Evolutionary conservation across 257 asterid genomes (phyloP).

Genomic region (Vinca minor): DNA sequence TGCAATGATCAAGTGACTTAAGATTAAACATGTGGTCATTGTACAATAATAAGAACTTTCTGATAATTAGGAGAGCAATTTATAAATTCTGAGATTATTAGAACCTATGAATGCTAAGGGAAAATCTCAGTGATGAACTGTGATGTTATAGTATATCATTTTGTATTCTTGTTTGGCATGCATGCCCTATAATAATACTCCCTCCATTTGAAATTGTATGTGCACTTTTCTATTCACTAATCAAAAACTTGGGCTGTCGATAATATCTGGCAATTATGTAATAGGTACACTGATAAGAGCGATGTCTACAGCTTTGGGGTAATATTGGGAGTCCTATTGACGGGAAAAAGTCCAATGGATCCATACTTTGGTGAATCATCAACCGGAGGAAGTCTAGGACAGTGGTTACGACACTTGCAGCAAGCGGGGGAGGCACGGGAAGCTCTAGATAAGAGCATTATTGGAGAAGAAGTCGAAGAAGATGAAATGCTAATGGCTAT

Average conservation of each 20-base stretch:
- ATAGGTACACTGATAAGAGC: constrained; percentile 82
- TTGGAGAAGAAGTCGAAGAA: constrained; percentile 74
- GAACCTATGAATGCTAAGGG: neutral
- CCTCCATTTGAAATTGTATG: too few relatives aligned
- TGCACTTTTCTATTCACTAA: too few relatives aligned
- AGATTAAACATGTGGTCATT: neutral
- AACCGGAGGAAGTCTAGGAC: constrained; percentile 64
- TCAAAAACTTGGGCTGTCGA: too few relatives aligned
- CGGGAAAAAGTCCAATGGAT: constrained; percentile 71
- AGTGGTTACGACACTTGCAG: constrained; percentile 72
- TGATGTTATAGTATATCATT: neutral
- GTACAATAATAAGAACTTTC: neutral
- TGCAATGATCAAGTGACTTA: neutral
- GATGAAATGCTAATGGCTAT: constrained; percentile 93
- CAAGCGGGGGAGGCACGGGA: constrained; percentile 76
- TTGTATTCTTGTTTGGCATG: neutral
- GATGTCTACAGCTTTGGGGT: constrained; percentile 92
- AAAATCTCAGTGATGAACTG: neutral
- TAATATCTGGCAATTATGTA: neutral
- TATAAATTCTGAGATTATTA: neutral
- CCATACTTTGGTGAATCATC: constrained; percentile 49
- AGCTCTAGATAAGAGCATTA: constrained; percentile 70
- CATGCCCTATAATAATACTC: neutral
- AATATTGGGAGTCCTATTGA: constrained; percentile 60
- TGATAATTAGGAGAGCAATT: neutral